Conservation (phyloP, 148 eudicot species). For the Amaranthus cruentus region DNA sequence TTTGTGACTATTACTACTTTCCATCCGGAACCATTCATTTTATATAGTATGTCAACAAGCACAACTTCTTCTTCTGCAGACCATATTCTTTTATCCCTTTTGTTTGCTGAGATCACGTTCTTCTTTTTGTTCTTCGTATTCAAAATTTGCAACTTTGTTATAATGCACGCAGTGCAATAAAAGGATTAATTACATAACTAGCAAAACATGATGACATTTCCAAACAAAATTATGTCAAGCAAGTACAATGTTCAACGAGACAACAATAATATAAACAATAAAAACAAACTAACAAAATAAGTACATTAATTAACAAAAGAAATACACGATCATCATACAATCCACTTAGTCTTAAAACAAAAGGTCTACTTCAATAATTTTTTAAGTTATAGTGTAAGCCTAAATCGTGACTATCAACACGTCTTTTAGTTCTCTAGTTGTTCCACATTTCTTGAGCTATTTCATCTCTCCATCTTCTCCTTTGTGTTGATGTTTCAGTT, state of each 20-base stretch:
- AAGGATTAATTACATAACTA: not conserved
- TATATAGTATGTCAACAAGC: not conserved
- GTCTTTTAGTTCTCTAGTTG: not conserved
- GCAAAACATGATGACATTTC: not conserved
- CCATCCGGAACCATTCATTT: conserved; percentile 1
- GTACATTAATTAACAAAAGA: not conserved
- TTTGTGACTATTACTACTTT: conserved; percentile 6
- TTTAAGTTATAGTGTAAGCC: not conserved
- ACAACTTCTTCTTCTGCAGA: not conserved
- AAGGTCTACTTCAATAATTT: too few species aligned
- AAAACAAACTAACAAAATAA: not conserved
- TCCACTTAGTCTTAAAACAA: too few species aligned
- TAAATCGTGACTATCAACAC: not conserved
- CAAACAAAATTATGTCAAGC: not conserved
- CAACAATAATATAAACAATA: not conserved
- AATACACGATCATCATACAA: not conserved
- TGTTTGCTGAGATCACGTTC: not conserved
- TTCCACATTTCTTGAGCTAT: conserved; percentile 14
- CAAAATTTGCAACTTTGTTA: too few species aligned
- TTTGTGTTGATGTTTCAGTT: conserved; percentile 1
- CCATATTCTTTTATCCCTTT: not conserved
- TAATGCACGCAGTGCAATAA: not conserved
- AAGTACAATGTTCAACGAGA: not conserved
- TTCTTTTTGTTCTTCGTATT: not conserved
- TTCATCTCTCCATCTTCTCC: conserved; percentile 8